Evolutionary conservation across 1,284 basidiomycete species (phyloP), one percentile per base, ranked within the genome.

Genomic region (Cryptococcus sp.): DNA sequence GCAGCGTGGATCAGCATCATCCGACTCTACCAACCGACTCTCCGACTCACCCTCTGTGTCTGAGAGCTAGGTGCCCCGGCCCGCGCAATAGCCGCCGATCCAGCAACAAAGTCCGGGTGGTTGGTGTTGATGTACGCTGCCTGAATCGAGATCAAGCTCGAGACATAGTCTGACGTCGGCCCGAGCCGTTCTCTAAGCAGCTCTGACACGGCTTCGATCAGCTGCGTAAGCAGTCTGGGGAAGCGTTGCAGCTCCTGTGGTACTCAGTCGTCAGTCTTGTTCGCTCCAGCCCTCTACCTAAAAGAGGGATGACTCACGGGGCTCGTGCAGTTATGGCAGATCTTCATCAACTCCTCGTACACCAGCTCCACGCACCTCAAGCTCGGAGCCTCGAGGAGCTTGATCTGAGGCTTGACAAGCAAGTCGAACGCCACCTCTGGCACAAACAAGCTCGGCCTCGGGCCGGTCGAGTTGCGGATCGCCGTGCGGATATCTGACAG

Each of bases 331-430:
- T 95, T 98, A 77, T 99, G 96, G 78, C 96, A 98, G 60, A 99
- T 96, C 82, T 98, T 98, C 71, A 99, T 97, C 53, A 99, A 80
- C 77, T 99, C 96, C 77, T 99, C 96, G 75, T 98, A 98, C 12
- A 98, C 96, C 62, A 99, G 80, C 78, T 98, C 96, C 33, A 98
- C 96, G 69, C 96, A 99, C 42, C 95, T 84, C 77, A 97, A 77
- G 78, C 89, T 89, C 7, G 96, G 95, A 5, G 91, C 84, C 77
- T 98, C 94, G 58, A 99, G 80, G 35, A 98, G 82, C 79, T 96
- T 96, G 78, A 99, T 98, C 78, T 99, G 96, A 0, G 96, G 96
- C 77, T 98, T 98, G 68, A 99, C 93, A 54, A 99, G 81, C 50
- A 99, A 78, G 73, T 98, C 96, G 70, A 99, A 99, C 0, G 96